Evolutionary conservation across 2,329 filamentous ascomycete species (phyloP).

Genomic region (Diaporthe humulicola): DNA sequence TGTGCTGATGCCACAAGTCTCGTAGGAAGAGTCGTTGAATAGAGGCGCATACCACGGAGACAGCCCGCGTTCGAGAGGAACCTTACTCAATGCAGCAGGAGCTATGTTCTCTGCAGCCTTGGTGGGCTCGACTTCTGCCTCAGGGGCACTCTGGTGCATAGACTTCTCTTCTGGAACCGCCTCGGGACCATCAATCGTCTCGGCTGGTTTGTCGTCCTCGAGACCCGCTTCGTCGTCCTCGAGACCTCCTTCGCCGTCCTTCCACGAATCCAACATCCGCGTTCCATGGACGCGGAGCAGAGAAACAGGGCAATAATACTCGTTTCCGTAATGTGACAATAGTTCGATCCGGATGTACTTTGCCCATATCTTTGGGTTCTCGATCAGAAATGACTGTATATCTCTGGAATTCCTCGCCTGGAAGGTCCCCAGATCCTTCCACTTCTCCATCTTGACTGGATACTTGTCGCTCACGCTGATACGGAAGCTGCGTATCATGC

Average conservation of each 20-base stretch:
- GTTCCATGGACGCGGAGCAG: slow-evolving; percentile 93
- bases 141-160: slow-evolving; percentile 34
- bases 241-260: slow-evolving; percentile 79
- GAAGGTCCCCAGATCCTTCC: slow-evolving; percentile 89
- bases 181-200: slow-evolving; percentile 48
- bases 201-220: slow-evolving; percentile 71
- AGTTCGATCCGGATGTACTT: slow-evolving; percentile 94
- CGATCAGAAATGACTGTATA: slow-evolving; percentile 93
- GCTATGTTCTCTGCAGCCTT: background rate
- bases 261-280: slow-evolving; percentile 94
- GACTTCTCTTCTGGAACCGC: slow-evolving; percentile 47
- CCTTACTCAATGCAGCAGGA: background rate
- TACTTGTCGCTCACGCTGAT: slow-evolving; percentile 96
- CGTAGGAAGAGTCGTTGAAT: slow-evolving; percentile 37
- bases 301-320: slow-evolving; percentile 96
- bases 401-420: slow-evolving; percentile 93
- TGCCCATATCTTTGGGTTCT: slow-evolving; percentile 95
- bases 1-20: slow-evolving; percentile 45
- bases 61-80: slow-evolving; percentile 42
- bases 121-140: slow-evolving; percentile 31
- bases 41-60: slow-evolving; percentile 46
- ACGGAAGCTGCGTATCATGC: slow-evolving; percentile 91
- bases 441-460: slow-evolving; percentile 91
- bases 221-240: slow-evolving; percentile 76
- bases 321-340: slow-evolving; percentile 92